Evolutionary conservation across 225 moss, liverwort and hornwort species (phyloP), one percentile per base, ranked within the genome.

Genomic region (Sphagnum tenellum): DNA sequence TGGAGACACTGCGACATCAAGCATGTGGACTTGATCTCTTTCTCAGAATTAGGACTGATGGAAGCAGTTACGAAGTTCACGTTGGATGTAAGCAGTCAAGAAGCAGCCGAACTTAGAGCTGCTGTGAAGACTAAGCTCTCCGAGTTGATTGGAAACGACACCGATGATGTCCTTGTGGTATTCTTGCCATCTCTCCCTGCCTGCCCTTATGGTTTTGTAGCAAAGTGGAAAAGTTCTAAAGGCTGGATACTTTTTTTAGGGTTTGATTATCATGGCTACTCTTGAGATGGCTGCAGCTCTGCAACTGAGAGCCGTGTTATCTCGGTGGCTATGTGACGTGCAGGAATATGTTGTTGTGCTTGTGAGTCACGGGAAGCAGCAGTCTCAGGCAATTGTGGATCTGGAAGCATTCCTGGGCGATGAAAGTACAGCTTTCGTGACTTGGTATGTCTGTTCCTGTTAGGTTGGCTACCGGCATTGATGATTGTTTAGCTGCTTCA

Each of bases 301-400:
- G 29, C 29, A 29, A 29, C 29, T 29, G 29, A 29, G 29, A 29
- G 29, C 29, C 29, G 29, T 29, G 0, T 29, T 29, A 29, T 29
- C 29, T 29, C 29, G 29, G 29, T 29, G 29, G 29, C 29, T 29
- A 29, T 29, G 50, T 65, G 47, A 3, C 13, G 45, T 75, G 70
- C 77, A 91, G 91, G 88, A 91, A 61, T 88, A 91, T 45, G 86
- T 91, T 61, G 86, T 91, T 72, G 91, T 91, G 65, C 82, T 91
- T 47, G 76, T 91, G 64, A 86, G 86, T 59, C 88, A 91, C 57
- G 91, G 91, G 62, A 91, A 88, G 73, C 86, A 81, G 53, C 82
- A 82, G 62, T n/a, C 77, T 61, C 88, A 86, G 66, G 91, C 91
- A 66, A 75, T 86, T 12, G 84, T 74, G 73, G 86, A 91, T 70